Base-by-base conservation (phyloP, 176 grass and related monocot genomes). In the Pharus latifolius region DNA sequence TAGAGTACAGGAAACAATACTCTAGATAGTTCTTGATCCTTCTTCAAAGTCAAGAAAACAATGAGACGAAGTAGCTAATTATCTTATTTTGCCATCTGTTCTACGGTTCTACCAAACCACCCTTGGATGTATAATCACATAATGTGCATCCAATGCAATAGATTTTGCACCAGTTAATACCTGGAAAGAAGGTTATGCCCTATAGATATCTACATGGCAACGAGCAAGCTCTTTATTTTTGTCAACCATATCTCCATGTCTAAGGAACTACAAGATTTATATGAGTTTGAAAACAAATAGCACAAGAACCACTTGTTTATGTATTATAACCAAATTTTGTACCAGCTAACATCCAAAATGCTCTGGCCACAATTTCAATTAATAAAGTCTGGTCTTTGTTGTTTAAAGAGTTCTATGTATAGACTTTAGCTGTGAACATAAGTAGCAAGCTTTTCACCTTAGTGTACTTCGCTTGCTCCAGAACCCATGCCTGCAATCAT, bases 381-480 rank as follows among this genome's bases (percentile, higher is more conserved):
- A 40, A 10, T 68, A 2, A 45, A 27, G 1, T 32, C 9, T 9
- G 35, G 35, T 38, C 3, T 50, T 25, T 17, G n/a, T 48, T 44
- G 17, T 56, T 63, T 49, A 3, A 77, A 31, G n/a, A 63, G n/a
- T 62, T 74, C 0, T 19, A 60, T 60, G 32, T 53, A 42, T 3
- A 44, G 34, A 69, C 7, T 44, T 41, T 16, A 41, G 26, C 23
- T 41, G 11, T 63, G 8, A 43, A 56, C 19, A 5, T 43, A 42
- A 63, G 51, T 34, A 27, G 16, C 70, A 84, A 59, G 12, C 14
- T 54, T n/a, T n/a, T 75, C 70, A 93, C 90, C 90, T 94, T 99
- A 30, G 79, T 83, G 78, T 94, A 99, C 41, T 88, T 91, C 26
- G 84, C 87, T 84, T 94, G 67, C 69, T 94, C 90, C 70, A 99